Evolutionary conservation across 352 stramenopile genomes (phyloP).

Genomic region (Elongisporangium senticosum): DNA sequence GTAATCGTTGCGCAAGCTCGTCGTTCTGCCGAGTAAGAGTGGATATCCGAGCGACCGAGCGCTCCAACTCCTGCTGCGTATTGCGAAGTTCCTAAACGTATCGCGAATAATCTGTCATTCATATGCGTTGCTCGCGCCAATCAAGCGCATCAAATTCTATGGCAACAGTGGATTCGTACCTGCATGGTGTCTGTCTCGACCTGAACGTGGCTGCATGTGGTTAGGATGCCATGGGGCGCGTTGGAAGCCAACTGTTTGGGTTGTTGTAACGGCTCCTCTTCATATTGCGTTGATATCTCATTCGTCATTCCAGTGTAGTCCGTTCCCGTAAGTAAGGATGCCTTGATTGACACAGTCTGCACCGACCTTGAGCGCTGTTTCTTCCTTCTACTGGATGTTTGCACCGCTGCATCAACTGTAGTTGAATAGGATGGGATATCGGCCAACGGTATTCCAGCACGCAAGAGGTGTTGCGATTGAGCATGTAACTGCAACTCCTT

Average conservation of each 20-base stretch:
- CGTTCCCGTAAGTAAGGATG: not conserved
- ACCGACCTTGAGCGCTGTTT: not conserved
- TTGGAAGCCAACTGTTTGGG: not conserved
- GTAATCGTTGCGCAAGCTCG: conserved; percentile 18
- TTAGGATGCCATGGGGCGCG: not conserved
- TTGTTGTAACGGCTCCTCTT: not conserved
- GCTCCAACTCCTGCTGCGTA: conserved; percentile 11
- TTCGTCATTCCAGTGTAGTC: not conserved
- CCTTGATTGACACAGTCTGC: not conserved
- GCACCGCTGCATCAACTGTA: not conserved
- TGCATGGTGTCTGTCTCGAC: not conserved
- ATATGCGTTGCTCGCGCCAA: too few relatives aligned
- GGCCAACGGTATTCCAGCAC: not conserved
- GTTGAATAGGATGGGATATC: not conserved
- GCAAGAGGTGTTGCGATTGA: not conserved
- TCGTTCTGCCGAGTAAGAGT: conserved; percentile 24
- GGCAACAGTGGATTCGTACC: not conserved
- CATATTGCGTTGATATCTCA: not conserved
- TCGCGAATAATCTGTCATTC: not conserved
- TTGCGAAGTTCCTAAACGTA: not conserved
- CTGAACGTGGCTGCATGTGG: not conserved
- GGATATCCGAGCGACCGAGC: conserved; percentile 11
- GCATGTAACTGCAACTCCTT: conserved; percentile 6
- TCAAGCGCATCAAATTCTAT: too few relatives aligned
- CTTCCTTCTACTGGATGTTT: not conserved